Evolutionary conservation across 768 basidiomycete species (phyloP), one percentile per base, ranked within the genome.

Genomic region (Lanmaoa pseudosensibilis): DNA sequence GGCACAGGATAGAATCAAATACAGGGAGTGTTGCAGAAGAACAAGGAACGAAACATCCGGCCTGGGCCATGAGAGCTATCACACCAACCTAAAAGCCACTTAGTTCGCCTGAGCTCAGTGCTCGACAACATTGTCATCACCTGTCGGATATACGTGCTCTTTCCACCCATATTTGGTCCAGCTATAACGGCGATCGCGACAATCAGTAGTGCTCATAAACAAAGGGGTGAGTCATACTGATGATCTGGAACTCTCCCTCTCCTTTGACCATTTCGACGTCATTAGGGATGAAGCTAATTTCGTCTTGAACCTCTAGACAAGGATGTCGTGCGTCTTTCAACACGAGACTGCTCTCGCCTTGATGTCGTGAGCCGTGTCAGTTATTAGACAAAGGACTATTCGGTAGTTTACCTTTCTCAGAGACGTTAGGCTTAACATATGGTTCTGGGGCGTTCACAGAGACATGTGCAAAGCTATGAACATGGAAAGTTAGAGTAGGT

Each of bases 81-180:
- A n/a, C n/a, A n/a, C n/a, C n/a, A n/a, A n/a, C n/a, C n/a, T n/a
- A n/a, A n/a, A n/a, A n/a, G n/a, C n/a, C n/a, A n/a, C n/a, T n/a
- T n/a, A n/a, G n/a, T 51, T 40, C 23, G 9, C 27, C 25, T 13
- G 7, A 46, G 23, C 19, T 8, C 9, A n/a, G n/a, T 18, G 23
- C 48, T 8, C 16, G 5, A 37, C 21, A 15, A 9, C 5, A 41
- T 16, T 23, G 18, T 46, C 12, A n/a, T 57, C 45, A 88, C 90
- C 76, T 94, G 91, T 45, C 94, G 89, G 64, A 98, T 96, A 65
- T 95, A 98, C 0, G 96, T 98, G 46, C 91, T 94, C 74, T 99
- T 99, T 57, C 97, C 97, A 50, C 97, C 97, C 91, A 98, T 98
- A 73, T 99, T 99, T 0, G 97, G 97, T 6, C 97, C 97, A 21